These are phyloP conservation scores for Rhodotorula mucilaginosa DNA, from an alignment of 1,284 basidiomycete species.

Conservation along the genomic window DNA sequence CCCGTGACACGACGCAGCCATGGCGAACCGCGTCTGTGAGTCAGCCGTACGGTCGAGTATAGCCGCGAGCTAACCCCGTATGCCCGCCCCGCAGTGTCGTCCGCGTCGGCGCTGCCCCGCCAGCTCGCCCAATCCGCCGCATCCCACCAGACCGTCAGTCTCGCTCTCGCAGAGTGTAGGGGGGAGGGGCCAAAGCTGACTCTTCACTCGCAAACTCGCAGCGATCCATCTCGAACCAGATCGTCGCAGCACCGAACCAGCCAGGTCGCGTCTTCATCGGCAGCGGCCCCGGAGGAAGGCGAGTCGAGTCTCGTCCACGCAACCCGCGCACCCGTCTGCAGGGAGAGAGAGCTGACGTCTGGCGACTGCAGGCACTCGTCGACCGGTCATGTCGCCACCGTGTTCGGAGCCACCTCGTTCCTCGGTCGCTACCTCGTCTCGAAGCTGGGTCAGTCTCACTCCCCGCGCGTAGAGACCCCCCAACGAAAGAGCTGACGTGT, in stretches of 20 bases:
- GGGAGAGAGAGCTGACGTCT: background rate
- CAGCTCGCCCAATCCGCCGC: slow-evolving; percentile 17
- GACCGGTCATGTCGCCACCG: slow-evolving; percentile 86
- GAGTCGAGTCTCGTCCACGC: background rate
- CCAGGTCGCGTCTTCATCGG: slow-evolving; percentile 27
- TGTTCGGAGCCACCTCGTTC: slow-evolving; percentile 96
- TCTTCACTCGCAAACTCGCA: background rate
- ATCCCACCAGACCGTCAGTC: slow-evolving; percentile 9
- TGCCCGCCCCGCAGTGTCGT: slow-evolving; percentile 8
- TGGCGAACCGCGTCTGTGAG: slow-evolving; percentile 30
- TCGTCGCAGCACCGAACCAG: slow-evolving; percentile 27
- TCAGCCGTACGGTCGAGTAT: background rate
- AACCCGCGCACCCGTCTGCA: background rate
- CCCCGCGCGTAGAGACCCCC: background rate
- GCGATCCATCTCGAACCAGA: slow-evolving; percentile 14
- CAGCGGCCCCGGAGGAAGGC: slow-evolving; percentile 37
- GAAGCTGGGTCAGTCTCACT: slow-evolving; percentile 68
- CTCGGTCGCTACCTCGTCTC: slow-evolving; percentile 90
- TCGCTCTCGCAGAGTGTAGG: background rate
- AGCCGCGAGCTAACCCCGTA: background rate
- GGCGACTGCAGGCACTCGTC: slow-evolving; percentile 62
- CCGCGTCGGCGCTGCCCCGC: slow-evolving; percentile 12
- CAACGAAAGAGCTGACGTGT: background rate
- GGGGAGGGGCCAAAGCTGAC: background rate
- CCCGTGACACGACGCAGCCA: slow-evolving; percentile 1